phyloP scores from a whole-genome alignment of 768 basidiomycete genomes.

The Trametes cinnabarina region DNA sequence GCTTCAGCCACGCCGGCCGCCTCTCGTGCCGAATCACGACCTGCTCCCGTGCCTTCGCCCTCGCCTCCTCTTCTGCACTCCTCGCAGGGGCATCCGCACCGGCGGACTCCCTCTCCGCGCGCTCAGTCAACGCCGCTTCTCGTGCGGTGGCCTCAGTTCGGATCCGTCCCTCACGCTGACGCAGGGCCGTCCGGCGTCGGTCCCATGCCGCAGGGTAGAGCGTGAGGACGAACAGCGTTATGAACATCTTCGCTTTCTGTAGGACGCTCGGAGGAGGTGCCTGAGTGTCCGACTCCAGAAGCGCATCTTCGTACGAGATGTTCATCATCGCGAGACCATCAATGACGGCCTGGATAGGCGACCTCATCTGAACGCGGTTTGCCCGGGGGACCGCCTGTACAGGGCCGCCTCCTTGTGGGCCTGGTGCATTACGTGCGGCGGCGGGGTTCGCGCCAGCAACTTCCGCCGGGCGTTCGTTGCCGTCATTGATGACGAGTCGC shows the following conservation, averaged over 20 bases:
- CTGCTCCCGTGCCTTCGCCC: conserved; percentile 41
- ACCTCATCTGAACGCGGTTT: background rate
- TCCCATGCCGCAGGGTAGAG: conserved; percentile 77
- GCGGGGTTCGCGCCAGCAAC: background rate
- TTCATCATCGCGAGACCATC: conserved; percentile 58
- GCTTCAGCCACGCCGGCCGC: conserved; percentile 59
- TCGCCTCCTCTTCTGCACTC: conserved; percentile 28
- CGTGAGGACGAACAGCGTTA: conserved; percentile 55
- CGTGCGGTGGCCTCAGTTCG: conserved; percentile 59
- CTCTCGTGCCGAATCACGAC: conserved; percentile 49
- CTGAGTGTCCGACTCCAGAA: conserved; percentile 36
- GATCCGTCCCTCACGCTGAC: conserved; percentile 61
- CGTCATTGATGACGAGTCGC: conserved; percentile 42
- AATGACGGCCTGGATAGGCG: conserved; percentile 31
- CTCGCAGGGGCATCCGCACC: conserved; percentile 29
- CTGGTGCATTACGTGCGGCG: background rate
- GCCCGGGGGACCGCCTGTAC: background rate
- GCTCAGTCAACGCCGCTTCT: conserved; percentile 21
- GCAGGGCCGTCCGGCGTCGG: conserved; percentile 55
- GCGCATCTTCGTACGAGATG: conserved; percentile 52
- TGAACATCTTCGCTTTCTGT: conserved; percentile 53
- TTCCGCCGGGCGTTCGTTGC: conserved; percentile 22
- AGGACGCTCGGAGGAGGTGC: conserved; percentile 44
- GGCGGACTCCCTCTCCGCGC: conserved; percentile 19
- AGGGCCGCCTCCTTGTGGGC: background rate